Evolutionary conservation across 176 grass and related monocot species (phyloP).

Genomic region (Typha latifolia): DNA sequence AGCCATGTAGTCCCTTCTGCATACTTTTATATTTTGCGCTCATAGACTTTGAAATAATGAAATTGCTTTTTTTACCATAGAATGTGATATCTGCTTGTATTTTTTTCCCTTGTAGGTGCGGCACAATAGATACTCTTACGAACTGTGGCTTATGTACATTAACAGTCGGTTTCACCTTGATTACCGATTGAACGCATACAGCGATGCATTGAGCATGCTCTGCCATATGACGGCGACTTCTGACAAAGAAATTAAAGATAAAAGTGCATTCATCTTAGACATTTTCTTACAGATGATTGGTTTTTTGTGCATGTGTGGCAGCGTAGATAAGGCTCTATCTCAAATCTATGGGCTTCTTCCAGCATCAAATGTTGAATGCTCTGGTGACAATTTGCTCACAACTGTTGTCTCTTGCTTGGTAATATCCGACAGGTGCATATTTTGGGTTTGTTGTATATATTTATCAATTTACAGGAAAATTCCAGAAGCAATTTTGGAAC

Average conservation of each 20-base stretch:
- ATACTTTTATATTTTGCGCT: slow-evolving; percentile 25
- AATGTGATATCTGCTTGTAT: neutral
- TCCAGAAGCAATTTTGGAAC: slow-evolving; percentile 57
- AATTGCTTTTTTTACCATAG: neutral
- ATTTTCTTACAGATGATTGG: slow-evolving; percentile 96
- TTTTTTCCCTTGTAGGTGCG: slow-evolving; percentile 78
- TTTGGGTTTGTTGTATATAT: slow-evolving; percentile 83
- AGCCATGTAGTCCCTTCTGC: neutral
- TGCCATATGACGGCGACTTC: slow-evolving; percentile 50
- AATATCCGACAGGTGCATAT: slow-evolving; percentile 69
- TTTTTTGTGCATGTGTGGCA: slow-evolving; percentile 77
- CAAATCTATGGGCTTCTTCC: slow-evolving; percentile 49
- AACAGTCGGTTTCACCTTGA: slow-evolving; percentile 90
- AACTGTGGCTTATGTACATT: slow-evolving; percentile 97
- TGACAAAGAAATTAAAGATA: slow-evolving; percentile 54
- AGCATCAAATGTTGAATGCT: slow-evolving; percentile 27
- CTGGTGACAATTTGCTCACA: slow-evolving; percentile 62
- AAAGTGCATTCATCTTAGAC: slow-evolving; percentile 76
- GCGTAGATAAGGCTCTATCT: slow-evolving; percentile 50
- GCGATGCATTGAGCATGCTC: slow-evolving; percentile 63
- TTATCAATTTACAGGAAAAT: slow-evolving; percentile 70
- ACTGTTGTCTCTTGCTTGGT: slow-evolving; percentile 57
- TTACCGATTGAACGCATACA: slow-evolving; percentile 73
- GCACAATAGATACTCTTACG: slow-evolving; percentile 78
- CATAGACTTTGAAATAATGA: neutral